Base-by-base conservation (phyloP, 768 basidiomycete species). In the Calocera viscosa region DNA sequence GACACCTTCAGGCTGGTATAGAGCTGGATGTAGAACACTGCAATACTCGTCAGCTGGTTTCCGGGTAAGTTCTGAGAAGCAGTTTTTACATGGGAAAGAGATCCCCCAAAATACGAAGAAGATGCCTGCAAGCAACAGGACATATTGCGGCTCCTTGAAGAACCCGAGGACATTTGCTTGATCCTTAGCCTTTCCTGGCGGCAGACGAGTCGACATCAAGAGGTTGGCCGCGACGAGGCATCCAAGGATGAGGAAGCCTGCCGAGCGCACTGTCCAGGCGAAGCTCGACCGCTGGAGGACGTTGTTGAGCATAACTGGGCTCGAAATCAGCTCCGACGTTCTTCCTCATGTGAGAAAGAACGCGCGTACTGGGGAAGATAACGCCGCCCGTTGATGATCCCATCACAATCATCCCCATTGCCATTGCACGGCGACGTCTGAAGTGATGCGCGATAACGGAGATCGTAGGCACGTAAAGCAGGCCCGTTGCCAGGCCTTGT, bases 371-470 rank as follows among this genome's bases (percentile, higher is more conserved):
- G 1, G 85, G 83, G 67, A 85, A 84, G 12, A 87, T 70, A 28
- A 83, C 78, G 14, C 83, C 85, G 1, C 87, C 86, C 16, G 85
- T 72, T 17, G 81, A 83, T n/a, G 84, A 80, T 24, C 81, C 81
- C n/a, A 82, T 81, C 17, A 83, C 82, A 40, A 79, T 82, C 49
- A 86, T 75, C 17, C 84, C 82, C 68, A 84, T 82, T 0, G 82
- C 84, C 41, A 84, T 72, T 5, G 80, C 78, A 12, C 81, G 78
- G 32, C 77, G 77, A 26, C 72, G 75, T 28, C 78, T 74, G 73
- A 85, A 87, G 71, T 82, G 81, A 68, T 86, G 84, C 16, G 81
- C 80, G 2, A 82, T 73, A 35, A 85, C 76, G 16, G 78, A 79
- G 68, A 82, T 71, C 17, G 77, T 74, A 2, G 82, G 83, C 34